Evolutionary conservation across 129 eudicot genomes (phyloP).

Genomic region (Ambrosia artemisiifolia): DNA sequence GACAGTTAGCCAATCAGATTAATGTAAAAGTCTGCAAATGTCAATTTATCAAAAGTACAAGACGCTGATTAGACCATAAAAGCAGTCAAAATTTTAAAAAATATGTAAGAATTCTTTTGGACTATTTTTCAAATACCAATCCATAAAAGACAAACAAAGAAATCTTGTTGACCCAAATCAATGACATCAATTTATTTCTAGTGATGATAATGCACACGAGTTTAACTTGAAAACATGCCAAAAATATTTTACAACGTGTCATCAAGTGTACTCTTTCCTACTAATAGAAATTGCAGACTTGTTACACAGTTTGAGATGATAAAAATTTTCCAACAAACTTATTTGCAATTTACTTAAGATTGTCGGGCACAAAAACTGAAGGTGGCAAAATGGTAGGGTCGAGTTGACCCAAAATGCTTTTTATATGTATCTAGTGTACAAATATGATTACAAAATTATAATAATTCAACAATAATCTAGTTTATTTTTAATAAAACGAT

Average conservation of each 20-base stretch:
- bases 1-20: slow-evolving; percentile 15
- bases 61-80: neutral
- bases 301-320: neutral
- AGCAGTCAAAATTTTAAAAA: neutral
- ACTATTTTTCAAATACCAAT: neutral
- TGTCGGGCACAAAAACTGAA: neutral
- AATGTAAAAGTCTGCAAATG: neutral
- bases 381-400: neutral
- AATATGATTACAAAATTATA: neutral
- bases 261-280: neutral
- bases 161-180: neutral
- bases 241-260: too few relatives aligned
- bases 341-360: too few relatives aligned
- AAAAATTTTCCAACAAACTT: too few relatives aligned
- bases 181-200: neutral
- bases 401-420: neutral
- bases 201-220: neutral
- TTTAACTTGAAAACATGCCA: neutral
- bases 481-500: neutral
- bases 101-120: neutral
- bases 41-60: neutral
- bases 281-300: neutral
- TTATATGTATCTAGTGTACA: neutral
- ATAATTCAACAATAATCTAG: neutral
- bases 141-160: neutral